These are phyloP conservation scores for Beauveria bassiana DNA, from an alignment of 2,329 filamentous ascomycete species.

Conservation along the genomic window DNA sequence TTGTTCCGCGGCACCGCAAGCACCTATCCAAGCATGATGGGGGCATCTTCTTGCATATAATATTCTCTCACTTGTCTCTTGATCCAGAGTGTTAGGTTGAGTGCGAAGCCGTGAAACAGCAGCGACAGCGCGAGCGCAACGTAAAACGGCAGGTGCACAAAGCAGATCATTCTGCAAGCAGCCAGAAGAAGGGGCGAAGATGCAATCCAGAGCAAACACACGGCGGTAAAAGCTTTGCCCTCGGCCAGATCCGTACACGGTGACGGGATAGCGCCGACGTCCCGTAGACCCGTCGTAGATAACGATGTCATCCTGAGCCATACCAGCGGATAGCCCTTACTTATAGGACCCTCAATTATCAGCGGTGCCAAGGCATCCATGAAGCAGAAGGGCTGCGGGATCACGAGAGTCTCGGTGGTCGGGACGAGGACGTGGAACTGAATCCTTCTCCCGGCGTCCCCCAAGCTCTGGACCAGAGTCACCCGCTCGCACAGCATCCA, in stretches of 20 bases:
- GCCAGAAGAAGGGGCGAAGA: background rate
- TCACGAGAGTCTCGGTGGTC: slow-evolving; percentile 2
- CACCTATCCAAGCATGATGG: background rate
- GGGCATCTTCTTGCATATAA: background rate
- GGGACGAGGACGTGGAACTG: slow-evolving; percentile 10
- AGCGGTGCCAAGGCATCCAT: slow-evolving; percentile 1
- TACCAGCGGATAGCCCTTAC: slow-evolving; percentile 4
- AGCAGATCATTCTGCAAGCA: background rate
- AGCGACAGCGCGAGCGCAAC: background rate
- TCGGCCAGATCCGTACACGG: slow-evolving; percentile 1
- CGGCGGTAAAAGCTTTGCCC: background rate
- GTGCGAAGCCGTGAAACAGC: background rate
- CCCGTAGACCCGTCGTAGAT: background rate
- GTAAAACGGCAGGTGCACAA: background rate
- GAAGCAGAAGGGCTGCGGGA: slow-evolving; percentile 9
- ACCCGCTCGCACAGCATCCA: slow-evolving; percentile 13
- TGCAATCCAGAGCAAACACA: background rate
- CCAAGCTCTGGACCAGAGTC: slow-evolving; percentile 4
- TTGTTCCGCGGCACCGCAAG: background rate
- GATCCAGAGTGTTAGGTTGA: background rate
- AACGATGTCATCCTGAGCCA: background rate
- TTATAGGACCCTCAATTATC: slow-evolving; percentile 3
- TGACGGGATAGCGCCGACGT: slow-evolving; percentile 7
- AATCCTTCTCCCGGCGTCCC: background rate
- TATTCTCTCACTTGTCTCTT: background rate